A percentile compares a stretch with the other conserved stretches of the same genome.
Evolutionary conservation across 805 yeast genomes (phyloP).

Genomic region (Candida dendrica): DNA sequence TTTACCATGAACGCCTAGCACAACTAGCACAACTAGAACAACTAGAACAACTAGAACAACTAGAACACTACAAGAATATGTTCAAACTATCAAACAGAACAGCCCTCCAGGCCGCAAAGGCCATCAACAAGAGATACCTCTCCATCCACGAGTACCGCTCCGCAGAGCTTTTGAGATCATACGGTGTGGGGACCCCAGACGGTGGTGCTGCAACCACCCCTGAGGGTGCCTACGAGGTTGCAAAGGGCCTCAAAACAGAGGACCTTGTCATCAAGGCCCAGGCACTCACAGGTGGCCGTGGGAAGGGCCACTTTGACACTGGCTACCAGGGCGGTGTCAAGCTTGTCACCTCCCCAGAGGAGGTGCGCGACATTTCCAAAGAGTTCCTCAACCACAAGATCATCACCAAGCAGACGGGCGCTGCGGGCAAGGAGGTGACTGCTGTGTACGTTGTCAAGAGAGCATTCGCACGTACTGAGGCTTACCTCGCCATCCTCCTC

Average conservation of each 20-base stretch:
- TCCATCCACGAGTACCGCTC: conserved; percentile 96
- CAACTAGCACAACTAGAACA: too few relatives aligned
- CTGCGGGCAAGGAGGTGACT: conserved; percentile 93
- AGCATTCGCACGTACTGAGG: conserved; percentile 89
- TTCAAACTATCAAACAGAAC: neutral
- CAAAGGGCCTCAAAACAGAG: conserved; percentile 65
- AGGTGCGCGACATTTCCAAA: conserved; percentile 78
- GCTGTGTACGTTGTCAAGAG: conserved; percentile 95
- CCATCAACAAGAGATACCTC: conserved; percentile 51
- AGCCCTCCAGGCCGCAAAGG: neutral
- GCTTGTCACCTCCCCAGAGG: conserved; percentile 75
- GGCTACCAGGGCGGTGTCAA: conserved; percentile 97
- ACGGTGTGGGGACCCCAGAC: conserved; percentile 85
- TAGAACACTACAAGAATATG: neutral
- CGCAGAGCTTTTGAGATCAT: conserved; percentile 70
- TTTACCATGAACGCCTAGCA: too few relatives aligned
- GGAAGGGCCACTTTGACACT: conserved; percentile 95
- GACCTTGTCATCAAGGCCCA: conserved; percentile 96
- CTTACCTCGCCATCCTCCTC: conserved; percentile 89
- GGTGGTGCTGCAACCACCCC: conserved; percentile 91
- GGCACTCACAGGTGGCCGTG: conserved; percentile 99
- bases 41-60: too few relatives aligned
- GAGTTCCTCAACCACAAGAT: conserved; percentile 90
- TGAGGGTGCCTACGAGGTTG: conserved; percentile 78
- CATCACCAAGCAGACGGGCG: conserved; percentile 97